Evolutionary conservation across 2,329 filamentous ascomycete genomes (phyloP).

Genomic region (Calonectria montana): DNA sequence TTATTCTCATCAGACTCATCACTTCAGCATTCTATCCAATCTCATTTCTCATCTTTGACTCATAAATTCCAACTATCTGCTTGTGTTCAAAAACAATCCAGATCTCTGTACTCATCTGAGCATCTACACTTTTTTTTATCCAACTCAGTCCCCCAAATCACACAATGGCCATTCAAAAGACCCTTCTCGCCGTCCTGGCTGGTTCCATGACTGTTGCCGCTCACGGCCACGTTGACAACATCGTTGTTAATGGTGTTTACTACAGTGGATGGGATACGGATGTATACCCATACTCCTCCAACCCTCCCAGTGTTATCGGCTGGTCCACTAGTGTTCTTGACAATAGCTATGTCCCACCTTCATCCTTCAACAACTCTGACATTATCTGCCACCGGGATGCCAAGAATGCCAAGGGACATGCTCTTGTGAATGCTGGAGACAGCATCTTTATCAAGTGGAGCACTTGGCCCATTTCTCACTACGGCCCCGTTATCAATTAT

Average conservation of each 20-base stretch:
- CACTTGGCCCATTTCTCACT: conserved; percentile 56
- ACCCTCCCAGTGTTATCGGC: conserved; percentile 45
- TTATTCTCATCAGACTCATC: not conserved
- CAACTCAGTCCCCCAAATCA: not conserved
- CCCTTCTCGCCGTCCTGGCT: conserved; percentile 39
- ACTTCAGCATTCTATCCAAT: not conserved
- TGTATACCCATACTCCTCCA: conserved; percentile 28
- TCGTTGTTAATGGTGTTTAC: conserved; percentile 40
- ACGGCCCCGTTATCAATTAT: conserved; percentile 72
- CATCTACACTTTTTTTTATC: not conserved
- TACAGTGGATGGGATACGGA: conserved; percentile 39
- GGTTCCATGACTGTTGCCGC: conserved; percentile 42
- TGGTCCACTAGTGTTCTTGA: conserved; percentile 57
- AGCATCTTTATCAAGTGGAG: conserved; percentile 56
- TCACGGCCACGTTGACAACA: conserved; percentile 44
- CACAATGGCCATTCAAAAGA: conserved; percentile 43
- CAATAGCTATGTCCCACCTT: conserved; percentile 62
- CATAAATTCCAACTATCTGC: not conserved
- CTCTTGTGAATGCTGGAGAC: conserved; percentile 53
- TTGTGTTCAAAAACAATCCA: not conserved
- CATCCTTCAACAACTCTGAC: conserved; percentile 52
- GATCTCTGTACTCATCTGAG: too few relatives aligned
- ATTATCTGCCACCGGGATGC: conserved; percentile 61
- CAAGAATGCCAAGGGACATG: conserved; percentile 52
- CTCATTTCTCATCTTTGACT: not conserved